phyloP scores from a whole-genome alignment of 2,329 filamentous ascomycete species.

The Metarhizium anisopliae region DNA sequence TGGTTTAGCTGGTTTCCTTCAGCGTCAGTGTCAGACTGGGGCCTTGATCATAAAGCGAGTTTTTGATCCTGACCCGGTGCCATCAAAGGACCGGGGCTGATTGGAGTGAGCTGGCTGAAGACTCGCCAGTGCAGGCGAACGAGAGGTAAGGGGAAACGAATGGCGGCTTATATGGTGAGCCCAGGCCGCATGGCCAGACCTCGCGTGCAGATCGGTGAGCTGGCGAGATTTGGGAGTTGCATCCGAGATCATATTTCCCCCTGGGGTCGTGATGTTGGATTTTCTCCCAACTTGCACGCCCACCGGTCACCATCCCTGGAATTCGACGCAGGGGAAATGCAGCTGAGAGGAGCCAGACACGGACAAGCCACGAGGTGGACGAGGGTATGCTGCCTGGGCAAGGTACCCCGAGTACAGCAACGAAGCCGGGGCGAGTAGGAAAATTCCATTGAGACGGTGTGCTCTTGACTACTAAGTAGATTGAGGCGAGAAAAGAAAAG shows the following conservation, averaged over 20 bases:
- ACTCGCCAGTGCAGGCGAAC: no score
- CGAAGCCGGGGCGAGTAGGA: no score
- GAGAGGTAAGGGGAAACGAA: no score
- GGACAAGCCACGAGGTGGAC: background rate
- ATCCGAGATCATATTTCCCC: background rate
- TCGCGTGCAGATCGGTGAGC: background rate
- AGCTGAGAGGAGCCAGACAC: background rate
- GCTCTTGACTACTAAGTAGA: no score
- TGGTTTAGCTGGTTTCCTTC: constrained; percentile 8
- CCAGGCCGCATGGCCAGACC: background rate
- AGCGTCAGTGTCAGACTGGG: background rate
- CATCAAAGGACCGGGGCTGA: no score
- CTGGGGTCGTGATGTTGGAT: background rate
- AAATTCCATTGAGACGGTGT: no score
- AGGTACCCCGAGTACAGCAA: no score
- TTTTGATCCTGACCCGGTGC: background rate
- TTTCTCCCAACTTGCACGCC: background rate
- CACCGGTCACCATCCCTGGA: background rate
- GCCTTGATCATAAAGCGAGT: background rate
- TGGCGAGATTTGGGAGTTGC: background rate
- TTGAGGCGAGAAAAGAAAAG: no score
- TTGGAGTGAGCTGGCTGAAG: background rate
- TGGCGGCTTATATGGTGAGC: no score
- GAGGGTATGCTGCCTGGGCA: background rate
- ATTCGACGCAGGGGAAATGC: background rate